Evolutionary conservation across 768 basidiomycete species (phyloP), one percentile per base, ranked within the genome.

Genomic region (Russula vinacea): DNA sequence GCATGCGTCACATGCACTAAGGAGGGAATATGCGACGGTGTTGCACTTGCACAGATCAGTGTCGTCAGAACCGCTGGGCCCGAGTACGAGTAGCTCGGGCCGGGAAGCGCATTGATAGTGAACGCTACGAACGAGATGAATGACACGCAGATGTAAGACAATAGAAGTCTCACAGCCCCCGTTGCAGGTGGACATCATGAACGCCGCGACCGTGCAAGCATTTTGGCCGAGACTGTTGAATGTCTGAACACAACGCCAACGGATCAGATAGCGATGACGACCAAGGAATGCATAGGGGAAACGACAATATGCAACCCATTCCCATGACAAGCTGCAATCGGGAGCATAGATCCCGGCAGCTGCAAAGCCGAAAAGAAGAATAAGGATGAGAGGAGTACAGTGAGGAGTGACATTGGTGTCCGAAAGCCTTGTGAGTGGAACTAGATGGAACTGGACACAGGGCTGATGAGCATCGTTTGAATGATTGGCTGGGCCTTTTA

Each of bases 1-100:
- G 26, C 64, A 65, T 3, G 49, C 64, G 5, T 56, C 64, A 13
- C 64, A 65, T 11, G 64, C 64, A 22, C 64, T 65, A 5, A 65
- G 6, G 26, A 65, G 64, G 1, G 37, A 49, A 33, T 65, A 65
- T 5, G 24, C 5, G 22, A 65, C 7, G 1, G 59, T 61, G 55
- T 39, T 65, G 11, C 64, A 65, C 54, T 45, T 37, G 59, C 64
- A 65, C 59, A 56, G 5, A 32, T 65, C 37, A 13, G 2, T 6
- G n/a, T 29, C 14, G 7, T 60, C 58, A 24, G 3, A 0, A 37
- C 13, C 33, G 8, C 5, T 37, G 1, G 64, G 59, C 5, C 59
- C 3, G 32, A 2, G 33, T 65, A 65, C 16, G 45, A 19, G 40
- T 37, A 37, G 4, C 2, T 19, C 44, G 0, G 19, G 6, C 35